These are phyloP conservation scores for Alternaria solani DNA, from an alignment of 2,329 filamentous ascomycete species.

Conservation along the genomic window DNA sequence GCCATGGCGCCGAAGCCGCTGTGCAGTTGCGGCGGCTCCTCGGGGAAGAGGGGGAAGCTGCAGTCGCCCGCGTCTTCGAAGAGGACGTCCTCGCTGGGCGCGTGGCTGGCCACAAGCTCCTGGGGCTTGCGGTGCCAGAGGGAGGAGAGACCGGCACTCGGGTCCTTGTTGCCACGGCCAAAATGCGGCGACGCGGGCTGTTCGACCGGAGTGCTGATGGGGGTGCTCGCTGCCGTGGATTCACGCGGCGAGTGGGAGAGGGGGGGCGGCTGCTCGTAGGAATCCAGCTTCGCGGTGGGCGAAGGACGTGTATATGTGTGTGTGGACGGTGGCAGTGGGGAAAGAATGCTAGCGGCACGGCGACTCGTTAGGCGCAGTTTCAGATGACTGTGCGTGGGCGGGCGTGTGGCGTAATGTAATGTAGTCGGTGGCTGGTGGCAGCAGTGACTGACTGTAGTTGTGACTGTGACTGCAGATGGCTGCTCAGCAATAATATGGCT, in stretches of 20 bases:
- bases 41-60: conserved; percentile 51
- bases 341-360: conserved; percentile 18
- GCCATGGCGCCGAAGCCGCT: conserved; percentile 57
- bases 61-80: conserved; percentile 54
- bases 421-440: neutral
- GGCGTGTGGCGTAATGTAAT: too few relatives aligned
- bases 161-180: conserved; percentile 53
- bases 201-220: conserved; percentile 53
- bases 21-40: conserved; percentile 39
- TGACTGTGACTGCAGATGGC: too few relatives aligned
- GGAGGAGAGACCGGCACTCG: conserved; percentile 43
- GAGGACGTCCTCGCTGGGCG: conserved; percentile 47
- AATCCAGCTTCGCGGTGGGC: conserved; percentile 61
- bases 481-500: neutral
- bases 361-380: conserved; percentile 15
- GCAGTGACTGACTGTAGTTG: neutral
- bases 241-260: conserved; percentile 62
- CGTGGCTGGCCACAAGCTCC: conserved; percentile 43
- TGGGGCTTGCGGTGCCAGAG: conserved; percentile 57
- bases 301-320: conserved; percentile 5
- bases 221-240: conserved; percentile 62
- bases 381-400: conserved; percentile 13
- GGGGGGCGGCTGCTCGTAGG: conserved; percentile 61
- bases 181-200: conserved; percentile 53
- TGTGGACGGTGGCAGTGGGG: conserved; percentile 8